These are phyloP conservation scores for Apiotrichum montevideense DNA, from an alignment of 1,284 basidiomycete species.

Conservation along the genomic window DNA sequence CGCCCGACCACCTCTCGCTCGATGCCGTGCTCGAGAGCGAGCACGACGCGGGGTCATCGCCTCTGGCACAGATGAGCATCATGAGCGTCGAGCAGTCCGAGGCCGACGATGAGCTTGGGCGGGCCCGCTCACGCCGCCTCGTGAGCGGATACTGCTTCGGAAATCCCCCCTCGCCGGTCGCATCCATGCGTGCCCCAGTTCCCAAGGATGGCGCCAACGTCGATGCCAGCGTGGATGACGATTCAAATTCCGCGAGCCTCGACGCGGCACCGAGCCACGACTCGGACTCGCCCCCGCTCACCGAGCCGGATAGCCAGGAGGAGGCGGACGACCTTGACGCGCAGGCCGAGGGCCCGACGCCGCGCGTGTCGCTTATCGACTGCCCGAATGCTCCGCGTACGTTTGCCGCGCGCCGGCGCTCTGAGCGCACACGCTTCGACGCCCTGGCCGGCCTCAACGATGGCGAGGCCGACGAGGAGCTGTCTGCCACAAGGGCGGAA, in stretches of 20 bases:
- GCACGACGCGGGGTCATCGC: neutral
- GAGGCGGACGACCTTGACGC: neutral
- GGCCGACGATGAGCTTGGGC: conserved; percentile 31
- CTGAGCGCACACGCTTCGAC: conserved; percentile 24
- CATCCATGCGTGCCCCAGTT: neutral
- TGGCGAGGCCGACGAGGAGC: conserved; percentile 46
- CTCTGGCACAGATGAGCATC: neutral
- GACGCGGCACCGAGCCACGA: conserved; percentile 7
- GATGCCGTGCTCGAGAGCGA: conserved; percentile 7
- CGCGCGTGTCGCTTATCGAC: neutral
- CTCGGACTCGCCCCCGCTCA: conserved; percentile 27
- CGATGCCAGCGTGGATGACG: neutral
- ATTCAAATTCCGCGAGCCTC: neutral
- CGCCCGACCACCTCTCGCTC: conserved; percentile 28
- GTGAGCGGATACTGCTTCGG: conserved; percentile 45
- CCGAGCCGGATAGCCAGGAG: conserved; percentile 17
- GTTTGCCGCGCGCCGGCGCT: neutral
- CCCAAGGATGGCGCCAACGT: neutral
- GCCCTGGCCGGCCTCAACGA: conserved; percentile 41
- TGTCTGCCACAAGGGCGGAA: conserved; percentile 33
- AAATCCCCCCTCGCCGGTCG: conserved; percentile 29
- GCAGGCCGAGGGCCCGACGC: too few relatives aligned
- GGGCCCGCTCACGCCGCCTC: conserved; percentile 34
- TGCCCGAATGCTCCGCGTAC: neutral
- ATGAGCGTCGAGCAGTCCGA: neutral